phyloP scores from a whole-genome alignment of 2,329 filamentous ascomycete species.

The Pseudocercospora pini-densiflorae region DNA sequence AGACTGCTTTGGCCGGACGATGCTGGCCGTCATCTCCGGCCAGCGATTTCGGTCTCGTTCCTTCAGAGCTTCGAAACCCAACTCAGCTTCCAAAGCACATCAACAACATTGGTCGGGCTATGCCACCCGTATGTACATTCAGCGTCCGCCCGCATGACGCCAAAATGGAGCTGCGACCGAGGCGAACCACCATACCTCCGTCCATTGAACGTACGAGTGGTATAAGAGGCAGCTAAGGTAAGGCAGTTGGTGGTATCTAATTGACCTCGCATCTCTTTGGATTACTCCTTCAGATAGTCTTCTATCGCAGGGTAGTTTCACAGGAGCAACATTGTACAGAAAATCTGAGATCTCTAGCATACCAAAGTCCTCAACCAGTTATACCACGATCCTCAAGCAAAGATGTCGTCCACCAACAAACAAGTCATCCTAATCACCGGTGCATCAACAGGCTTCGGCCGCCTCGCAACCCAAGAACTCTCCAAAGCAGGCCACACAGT shows the following conservation, averaged over 20 bases:
- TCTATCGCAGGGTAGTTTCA: neutral
- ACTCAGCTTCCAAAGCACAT: too few relatives aligned
- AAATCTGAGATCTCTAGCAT: too few relatives aligned
- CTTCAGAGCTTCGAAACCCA: too few relatives aligned
- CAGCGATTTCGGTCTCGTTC: too few relatives aligned
- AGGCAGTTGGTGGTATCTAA: neutral
- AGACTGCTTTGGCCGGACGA: too few relatives aligned
- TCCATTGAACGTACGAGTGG: neutral
- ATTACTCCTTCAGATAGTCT: neutral
- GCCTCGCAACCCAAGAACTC: constrained; percentile 8
- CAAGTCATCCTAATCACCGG: constrained; percentile 18
- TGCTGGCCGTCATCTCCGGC: too few relatives aligned
- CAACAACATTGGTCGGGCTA: too few relatives aligned
- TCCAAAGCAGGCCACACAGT: constrained; percentile 7
- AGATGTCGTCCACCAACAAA: neutral
- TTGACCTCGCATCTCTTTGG: neutral
- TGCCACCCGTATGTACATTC: too few relatives aligned
- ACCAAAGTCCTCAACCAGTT: too few relatives aligned
- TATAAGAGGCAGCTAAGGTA: constrained; percentile 1
- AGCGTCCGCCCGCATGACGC: too few relatives aligned
- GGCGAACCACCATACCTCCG: too few relatives aligned
- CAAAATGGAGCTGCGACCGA: too few relatives aligned
- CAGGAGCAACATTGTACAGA: neutral
- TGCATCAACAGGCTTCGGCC: constrained; percentile 21
- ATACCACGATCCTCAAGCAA: neutral